These are phyloP conservation scores for Typha latifolia DNA, from an alignment of 176 grass and related monocot species.

Conservation along the genomic window DNA sequence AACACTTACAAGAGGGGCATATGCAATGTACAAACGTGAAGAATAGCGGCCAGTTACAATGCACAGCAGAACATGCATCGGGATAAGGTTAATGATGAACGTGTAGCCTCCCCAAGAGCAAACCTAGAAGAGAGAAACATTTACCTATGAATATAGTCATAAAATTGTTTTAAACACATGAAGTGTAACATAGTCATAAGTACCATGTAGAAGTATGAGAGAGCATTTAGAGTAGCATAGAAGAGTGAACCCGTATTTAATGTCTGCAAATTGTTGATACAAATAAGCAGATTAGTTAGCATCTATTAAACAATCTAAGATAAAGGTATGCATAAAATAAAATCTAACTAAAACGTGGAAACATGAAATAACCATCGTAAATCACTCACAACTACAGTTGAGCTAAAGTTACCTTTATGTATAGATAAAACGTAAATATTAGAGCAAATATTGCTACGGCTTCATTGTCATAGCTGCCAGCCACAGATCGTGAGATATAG, in stretches of 20 bases:
- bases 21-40: conserved; percentile 91
- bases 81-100: conserved; percentile 99
- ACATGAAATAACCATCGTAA: background rate
- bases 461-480: conserved; percentile 99
- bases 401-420: conserved; percentile 69
- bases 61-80: conserved; percentile 95
- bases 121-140: conserved; percentile 47
- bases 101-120: conserved; percentile 99
- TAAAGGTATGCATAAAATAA: background rate
- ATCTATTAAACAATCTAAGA: background rate
- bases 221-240: conserved; percentile 92
- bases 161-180: conserved; percentile 20
- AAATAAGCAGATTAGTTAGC: background rate
- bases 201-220: conserved; percentile 99
- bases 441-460: conserved; percentile 99
- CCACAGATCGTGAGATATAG: conserved; percentile 97
- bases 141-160: conserved; percentile 9
- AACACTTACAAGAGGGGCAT: conserved; percentile 94
- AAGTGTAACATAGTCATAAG: conserved; percentile 8
- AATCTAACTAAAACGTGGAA: too few relatives aligned
- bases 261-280: conserved; percentile 42
- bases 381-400: background rate
- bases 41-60: conserved; percentile 98
- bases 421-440: conserved; percentile 98
- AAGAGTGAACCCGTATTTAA: conserved; percentile 96